A percentile compares a stretch with the other conserved stretches of the same genome.
Evolutionary conservation across 768 basidiomycete genomes (phyloP).

Genomic region (Termitomyces sp.): DNA sequence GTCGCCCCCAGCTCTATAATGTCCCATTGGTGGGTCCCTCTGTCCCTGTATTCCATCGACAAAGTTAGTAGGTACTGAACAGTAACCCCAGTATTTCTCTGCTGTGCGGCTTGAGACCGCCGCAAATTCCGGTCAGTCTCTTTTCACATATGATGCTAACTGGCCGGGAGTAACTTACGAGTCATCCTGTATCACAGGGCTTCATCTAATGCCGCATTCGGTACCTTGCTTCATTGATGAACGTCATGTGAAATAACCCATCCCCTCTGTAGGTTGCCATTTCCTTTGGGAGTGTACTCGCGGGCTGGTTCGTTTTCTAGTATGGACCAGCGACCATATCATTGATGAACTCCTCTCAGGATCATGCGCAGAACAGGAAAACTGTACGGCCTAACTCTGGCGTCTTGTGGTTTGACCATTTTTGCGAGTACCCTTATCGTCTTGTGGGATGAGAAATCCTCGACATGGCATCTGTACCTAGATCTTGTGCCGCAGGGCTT

Average conservation of each 20-base stretch:
- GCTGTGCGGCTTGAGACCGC: conserved; percentile 71
- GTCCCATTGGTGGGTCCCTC: conserved; percentile 62
- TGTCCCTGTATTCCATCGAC: neutral
- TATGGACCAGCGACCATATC: conserved; percentile 1
- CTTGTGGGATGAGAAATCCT: conserved; percentile 63
- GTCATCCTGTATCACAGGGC: conserved; percentile 39
- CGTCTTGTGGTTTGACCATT: conserved; percentile 58
- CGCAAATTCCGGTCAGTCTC: conserved; percentile 60
- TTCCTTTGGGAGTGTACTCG: conserved; percentile 80
- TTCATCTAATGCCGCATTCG: conserved; percentile 89
- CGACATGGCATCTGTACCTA: conserved; percentile 64
- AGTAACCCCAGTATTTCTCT: conserved; percentile 68
- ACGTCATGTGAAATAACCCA: conserved; percentile 15
- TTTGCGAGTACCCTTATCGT: conserved; percentile 58
- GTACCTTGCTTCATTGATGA: conserved; percentile 37
- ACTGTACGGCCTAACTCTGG: conserved; percentile 71
- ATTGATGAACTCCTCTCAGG: conserved; percentile 39
- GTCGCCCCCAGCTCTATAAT: conserved; percentile 64
- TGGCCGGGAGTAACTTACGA: conserved; percentile 10
- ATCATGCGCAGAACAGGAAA: conserved; percentile 85
- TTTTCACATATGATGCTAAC: conserved; percentile 7
- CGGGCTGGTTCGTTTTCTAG: conserved; percentile 65
- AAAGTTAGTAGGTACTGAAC: conserved; percentile 5
- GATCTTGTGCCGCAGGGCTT: conserved; percentile 81
- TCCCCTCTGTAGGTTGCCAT: conserved; percentile 58